These are phyloP conservation scores for Ophiostoma tasmaniense DNA, from an alignment of 2,329 filamentous ascomycete genomes.

Conservation along the genomic window DNA sequence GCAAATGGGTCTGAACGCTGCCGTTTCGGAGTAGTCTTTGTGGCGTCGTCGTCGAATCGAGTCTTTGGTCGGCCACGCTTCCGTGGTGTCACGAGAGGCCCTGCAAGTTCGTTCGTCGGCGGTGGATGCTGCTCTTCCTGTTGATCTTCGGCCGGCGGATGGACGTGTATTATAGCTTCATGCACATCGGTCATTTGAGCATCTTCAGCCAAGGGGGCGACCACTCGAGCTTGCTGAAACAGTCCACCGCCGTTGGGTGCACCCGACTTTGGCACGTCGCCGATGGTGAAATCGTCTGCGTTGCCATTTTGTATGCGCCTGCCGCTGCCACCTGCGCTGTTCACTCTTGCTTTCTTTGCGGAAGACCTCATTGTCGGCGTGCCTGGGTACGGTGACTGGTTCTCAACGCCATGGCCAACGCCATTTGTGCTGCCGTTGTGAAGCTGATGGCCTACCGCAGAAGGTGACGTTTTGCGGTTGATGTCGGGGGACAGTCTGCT, in stretches of 20 bases:
- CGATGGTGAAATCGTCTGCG: slow-evolving; percentile 3
- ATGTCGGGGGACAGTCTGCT: neutral
- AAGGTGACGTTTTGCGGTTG: neutral
- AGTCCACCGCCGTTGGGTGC: neutral
- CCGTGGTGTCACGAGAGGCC: neutral
- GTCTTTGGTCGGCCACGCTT: neutral
- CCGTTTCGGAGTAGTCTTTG: slow-evolving; percentile 13
- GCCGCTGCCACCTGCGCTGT: neutral
- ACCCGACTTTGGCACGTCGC: neutral
- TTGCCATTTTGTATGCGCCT: neutral
- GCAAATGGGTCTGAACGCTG: slow-evolving; percentile 14
- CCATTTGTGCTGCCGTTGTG: neutral
- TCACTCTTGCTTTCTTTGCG: neutral
- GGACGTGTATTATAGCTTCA: neutral
- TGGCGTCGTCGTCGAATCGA: slow-evolving; percentile 9
- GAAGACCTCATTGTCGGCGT: slow-evolving; percentile 10
- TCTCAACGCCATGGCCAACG: neutral
- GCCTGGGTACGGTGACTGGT: neutral
- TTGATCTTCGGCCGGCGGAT: neutral
- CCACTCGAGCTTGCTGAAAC: neutral
- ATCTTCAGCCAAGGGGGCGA: neutral
- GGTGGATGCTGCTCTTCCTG: neutral
- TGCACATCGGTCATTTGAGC: neutral
- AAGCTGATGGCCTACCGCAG: neutral
- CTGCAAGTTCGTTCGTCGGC: neutral